Evolutionary conservation across 352 stramenopile species (phyloP), one percentile per base, ranked within the genome.

Genomic region (Phytophthora aleatoria): DNA sequence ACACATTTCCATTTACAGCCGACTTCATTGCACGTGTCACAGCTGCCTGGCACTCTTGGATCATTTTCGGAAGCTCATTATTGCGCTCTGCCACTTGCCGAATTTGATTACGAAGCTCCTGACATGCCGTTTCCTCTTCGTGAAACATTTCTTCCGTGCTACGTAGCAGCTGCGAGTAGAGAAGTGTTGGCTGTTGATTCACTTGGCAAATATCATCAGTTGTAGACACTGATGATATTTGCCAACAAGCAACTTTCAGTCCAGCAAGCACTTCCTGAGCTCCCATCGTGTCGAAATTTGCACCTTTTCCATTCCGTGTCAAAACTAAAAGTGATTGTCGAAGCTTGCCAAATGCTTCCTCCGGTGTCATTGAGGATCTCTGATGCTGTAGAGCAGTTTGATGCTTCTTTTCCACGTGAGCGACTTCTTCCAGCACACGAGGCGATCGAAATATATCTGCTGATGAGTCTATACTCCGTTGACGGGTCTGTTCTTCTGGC

Each of bases 211-310:
- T 43, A 12, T 28, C 45, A 50, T n/a, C n/a, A 42, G 1, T 16
- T 50, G 26, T 24, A 15, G 5, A 3, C 2, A 24, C 36, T 1
- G 39, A 7, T n/a, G 55, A n/a, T n/a, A n/a, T n/a, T n/a, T 65
- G 63, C 74, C 74, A 86, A 26, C 77, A 86, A 24, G 77, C 77
- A 30, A 52, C 44, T 49, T 76, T 67, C n/a, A 83, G 39, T 9
- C 54, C 62, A 52, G 16, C 16, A 0, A 83, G 41, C 20, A 83
- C 36, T 51, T 72, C 52, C 20, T 52, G 53, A 35, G 50, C 52
- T 44, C 31, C 38, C 12, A n/a, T 12, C n/a, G 52, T 38, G 42
- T 62, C 20, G 3, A 64, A 45, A 27, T 0, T 2, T 24, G n/a
- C 3, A 10, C 24, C 24, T 43, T 73, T 58, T 12, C 31, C 51